A percentile compares a stretch with the other conserved stretches of the same genome.
These are phyloP conservation scores for Macrolepiota albuminosa DNA, from an alignment of 768 basidiomycete genomes.

Conservation along the genomic window DNA sequence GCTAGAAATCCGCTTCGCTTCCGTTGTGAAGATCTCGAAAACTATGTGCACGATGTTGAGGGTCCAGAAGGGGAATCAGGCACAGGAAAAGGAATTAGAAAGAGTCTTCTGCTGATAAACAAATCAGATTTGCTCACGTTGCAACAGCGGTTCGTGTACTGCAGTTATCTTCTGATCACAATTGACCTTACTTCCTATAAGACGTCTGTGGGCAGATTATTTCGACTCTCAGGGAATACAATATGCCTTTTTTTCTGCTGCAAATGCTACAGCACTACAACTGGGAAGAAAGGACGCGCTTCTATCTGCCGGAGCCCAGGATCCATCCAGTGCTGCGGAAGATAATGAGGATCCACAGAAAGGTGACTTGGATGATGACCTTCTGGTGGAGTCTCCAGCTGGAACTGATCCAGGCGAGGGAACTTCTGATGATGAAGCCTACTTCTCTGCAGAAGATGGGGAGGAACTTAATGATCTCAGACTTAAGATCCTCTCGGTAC, in stretches of 20 bases:
- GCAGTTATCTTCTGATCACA: neutral
- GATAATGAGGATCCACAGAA: conserved; percentile 2
- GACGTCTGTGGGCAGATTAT: conserved; percentile 87
- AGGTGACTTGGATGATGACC: conserved; percentile 8
- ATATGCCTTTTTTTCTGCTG: conserved; percentile 93
- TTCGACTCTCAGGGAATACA: conserved; percentile 71
- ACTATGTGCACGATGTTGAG: conserved; percentile 81
- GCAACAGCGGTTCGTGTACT: conserved; percentile 64
- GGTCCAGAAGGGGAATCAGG: conserved; percentile 78
- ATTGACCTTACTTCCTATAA: conserved; percentile 23
- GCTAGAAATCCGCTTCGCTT: conserved; percentile 92
- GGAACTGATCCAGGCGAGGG: conserved; percentile 24
- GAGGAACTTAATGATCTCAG: conserved; percentile 55
- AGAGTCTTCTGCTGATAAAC: conserved; percentile 84
- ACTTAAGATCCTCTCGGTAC: conserved; percentile 75
- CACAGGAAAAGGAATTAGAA: conserved; percentile 67
- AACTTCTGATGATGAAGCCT: conserved; percentile 33
- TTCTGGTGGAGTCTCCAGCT: conserved; percentile 13
- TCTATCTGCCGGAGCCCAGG: conserved; percentile 21
- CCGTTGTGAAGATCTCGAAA: conserved; percentile 87
- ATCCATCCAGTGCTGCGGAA: conserved; percentile 8
- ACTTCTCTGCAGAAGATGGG: conserved; percentile 53
- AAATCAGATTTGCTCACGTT: conserved; percentile 90
- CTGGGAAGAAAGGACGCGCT: conserved; percentile 56
- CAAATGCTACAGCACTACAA: conserved; percentile 82